phyloP scores from a whole-genome alignment of 495 filamentous ascomycete species.

The Aspergillus diversus region DNA sequence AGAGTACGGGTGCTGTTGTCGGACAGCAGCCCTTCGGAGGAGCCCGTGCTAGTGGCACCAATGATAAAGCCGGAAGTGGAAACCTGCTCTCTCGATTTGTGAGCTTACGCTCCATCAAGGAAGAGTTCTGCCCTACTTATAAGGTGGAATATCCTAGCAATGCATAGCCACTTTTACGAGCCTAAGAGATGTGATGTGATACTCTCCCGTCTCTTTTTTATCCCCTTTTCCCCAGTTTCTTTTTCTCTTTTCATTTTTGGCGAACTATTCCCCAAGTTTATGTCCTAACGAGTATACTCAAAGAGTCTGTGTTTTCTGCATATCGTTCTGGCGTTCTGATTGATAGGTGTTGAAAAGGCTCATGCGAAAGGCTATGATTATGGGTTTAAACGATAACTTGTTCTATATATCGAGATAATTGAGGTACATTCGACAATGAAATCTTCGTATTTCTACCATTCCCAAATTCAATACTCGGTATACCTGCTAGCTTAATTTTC shows the following conservation, averaged over 20 bases:
- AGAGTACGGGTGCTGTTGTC: slow-evolving; percentile 89
- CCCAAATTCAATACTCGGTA: no score
- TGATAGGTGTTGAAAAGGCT: neutral
- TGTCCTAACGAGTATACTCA: neutral
- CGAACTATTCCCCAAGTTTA: slow-evolving; percentile 1
- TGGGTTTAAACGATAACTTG: no score
- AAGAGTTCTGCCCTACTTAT: slow-evolving; percentile 75
- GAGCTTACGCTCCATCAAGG: slow-evolving; percentile 83
- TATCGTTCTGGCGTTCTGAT: slow-evolving; percentile 1
- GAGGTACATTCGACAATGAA: no score
- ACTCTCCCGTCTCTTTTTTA: neutral
- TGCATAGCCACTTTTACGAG: slow-evolving; percentile 31
- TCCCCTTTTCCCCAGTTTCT: neutral
- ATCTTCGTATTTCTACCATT: no score
- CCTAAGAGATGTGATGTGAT: neutral
- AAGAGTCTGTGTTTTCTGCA: neutral
- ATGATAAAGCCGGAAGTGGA: slow-evolving; percentile 86
- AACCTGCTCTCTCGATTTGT: slow-evolving; percentile 79
- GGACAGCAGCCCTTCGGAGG: slow-evolving; percentile 94
- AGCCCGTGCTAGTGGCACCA: slow-evolving; percentile 82
- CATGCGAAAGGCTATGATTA: no score
- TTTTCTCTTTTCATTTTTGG: neutral
- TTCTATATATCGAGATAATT: no score
- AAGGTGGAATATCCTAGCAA: slow-evolving; percentile 85
- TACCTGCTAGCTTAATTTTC: no score